Evolutionary conservation across 306 rosid genomes (phyloP).

Genomic region (Rubus parviflorus): DNA sequence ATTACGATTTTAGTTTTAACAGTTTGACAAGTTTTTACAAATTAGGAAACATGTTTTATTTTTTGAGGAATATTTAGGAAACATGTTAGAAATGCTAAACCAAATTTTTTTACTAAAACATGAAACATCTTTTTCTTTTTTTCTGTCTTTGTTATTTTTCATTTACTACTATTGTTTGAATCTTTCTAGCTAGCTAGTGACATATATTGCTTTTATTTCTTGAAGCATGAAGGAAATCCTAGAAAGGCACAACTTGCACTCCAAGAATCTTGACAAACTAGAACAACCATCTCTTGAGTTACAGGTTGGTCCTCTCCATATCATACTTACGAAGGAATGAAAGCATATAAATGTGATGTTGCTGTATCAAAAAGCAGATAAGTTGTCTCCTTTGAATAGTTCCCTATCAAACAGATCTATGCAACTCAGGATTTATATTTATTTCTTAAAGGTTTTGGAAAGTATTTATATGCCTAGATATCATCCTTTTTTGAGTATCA

Average conservation of each 20-base stretch:
- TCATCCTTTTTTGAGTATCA: neutral
- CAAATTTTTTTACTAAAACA: neutral
- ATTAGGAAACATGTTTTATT: neutral
- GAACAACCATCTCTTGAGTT: conserved; percentile 86
- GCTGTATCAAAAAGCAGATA: neutral
- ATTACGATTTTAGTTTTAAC: neutral
- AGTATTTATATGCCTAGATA: neutral
- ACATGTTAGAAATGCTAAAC: neutral
- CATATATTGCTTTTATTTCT: conserved; percentile 17
- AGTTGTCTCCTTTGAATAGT: neutral
- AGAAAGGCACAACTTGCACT: conserved; percentile 71
- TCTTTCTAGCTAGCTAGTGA: conserved; percentile 9
- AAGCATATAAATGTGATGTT: neutral
- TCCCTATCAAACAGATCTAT: no score
- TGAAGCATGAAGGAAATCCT: conserved; percentile 80
- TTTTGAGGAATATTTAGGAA: no score
- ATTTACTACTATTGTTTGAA: neutral
- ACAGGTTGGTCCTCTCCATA: conserved; percentile 46
- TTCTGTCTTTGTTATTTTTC: neutral
- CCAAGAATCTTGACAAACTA: conserved; percentile 67
- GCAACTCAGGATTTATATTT: neutral
- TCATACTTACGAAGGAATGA: neutral
- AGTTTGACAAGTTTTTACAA: neutral
- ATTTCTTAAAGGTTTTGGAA: neutral
- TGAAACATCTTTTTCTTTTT: neutral